Evolutionary conservation across 2,329 filamentous ascomycete genomes (phyloP).

Genomic region (Pseudocercospora crystallina): DNA sequence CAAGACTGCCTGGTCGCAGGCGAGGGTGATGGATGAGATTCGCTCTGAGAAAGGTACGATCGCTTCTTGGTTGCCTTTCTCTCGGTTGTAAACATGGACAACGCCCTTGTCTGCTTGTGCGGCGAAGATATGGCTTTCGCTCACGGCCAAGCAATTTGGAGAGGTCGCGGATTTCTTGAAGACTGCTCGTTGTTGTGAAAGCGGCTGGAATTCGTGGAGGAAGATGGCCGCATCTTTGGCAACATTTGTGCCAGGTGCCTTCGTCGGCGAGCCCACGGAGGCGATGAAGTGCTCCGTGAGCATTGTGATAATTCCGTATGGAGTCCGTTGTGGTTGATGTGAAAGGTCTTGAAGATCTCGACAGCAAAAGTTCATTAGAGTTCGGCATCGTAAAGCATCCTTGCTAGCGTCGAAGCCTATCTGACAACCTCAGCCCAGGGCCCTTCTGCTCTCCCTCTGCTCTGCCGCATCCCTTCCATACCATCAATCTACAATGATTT

Average conservation of each 20-base stretch:
- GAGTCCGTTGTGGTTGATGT: no score
- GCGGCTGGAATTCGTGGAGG: conserved; percentile 76
- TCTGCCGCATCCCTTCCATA: no score
- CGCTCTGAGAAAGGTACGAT: conserved; percentile 84
- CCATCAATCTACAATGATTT: no score
- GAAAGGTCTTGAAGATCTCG: no score
- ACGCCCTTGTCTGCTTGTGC: conserved; percentile 90
- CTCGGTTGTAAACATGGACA: conserved; percentile 85
- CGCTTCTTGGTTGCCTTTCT: conserved; percentile 83
- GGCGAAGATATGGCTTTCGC: conserved; percentile 79
- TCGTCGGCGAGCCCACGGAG: conserved; percentile 45
- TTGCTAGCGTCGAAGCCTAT: no score
- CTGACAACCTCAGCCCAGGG: no score
- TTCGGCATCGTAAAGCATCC: no score
- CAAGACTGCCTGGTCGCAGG: conserved; percentile 66
- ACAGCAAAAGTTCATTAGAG: no score
- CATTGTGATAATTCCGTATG: conserved; percentile 35
- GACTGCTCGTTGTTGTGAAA: conserved; percentile 68
- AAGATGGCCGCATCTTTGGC: conserved; percentile 84
- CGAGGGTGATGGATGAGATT: conserved; percentile 74
- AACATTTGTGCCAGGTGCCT: conserved; percentile 48
- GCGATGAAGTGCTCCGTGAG: conserved; percentile 53
- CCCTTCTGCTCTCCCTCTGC: no score
- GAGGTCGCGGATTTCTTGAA: conserved; percentile 93
- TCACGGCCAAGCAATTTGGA: conserved; percentile 76